Evolutionary conservation across 176 grass and related monocot genomes (phyloP).

Genomic region (Saccharum officinarum): DNA sequence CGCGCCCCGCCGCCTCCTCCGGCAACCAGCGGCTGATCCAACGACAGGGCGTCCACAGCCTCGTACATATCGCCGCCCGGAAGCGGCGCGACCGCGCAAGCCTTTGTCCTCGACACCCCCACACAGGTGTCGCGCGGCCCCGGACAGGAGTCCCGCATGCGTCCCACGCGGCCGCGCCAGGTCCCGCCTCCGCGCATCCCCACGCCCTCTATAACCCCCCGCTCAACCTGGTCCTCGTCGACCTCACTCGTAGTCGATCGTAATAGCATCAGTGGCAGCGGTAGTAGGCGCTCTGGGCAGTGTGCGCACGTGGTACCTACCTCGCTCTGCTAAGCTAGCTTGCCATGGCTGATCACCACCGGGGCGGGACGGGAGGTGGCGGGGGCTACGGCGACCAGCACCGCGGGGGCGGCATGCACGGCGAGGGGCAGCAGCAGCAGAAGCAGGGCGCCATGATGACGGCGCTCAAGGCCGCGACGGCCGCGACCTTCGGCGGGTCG

Average conservation of each 20-base stretch:
- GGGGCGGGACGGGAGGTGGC: conserved; percentile 17
- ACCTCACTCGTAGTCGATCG: conserved; percentile 3
- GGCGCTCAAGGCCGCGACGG: conserved; percentile 60
- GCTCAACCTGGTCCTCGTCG: neutral
- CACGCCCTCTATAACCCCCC: conserved; percentile 38
- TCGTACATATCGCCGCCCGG: conserved; percentile 57
- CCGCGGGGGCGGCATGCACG: neutral
- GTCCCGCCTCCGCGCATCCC: conserved; percentile 31
- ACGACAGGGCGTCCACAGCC: neutral
- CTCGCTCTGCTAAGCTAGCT: neutral
- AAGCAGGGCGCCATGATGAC: conserved; percentile 52
- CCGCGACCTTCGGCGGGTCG: conserved; percentile 59
- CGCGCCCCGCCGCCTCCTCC: too few species aligned
- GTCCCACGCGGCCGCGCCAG: conserved; percentile 29
- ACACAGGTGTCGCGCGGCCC: conserved; percentile 47
- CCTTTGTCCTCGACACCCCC: neutral
- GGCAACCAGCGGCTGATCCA: neutral
- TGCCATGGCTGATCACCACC: conserved; percentile 54
- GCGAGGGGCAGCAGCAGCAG: conserved; percentile 42
- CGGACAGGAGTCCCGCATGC: conserved; percentile 46
- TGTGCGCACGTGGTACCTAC: neutral
- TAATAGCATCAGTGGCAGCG: too few species aligned
- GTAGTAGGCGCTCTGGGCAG: neutral
- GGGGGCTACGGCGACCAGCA: neutral
- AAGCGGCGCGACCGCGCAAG: conserved; percentile 1